Percentiles rank a stretch among this genome's conserved stretches.
phyloP scores from a whole-genome alignment of 805 yeast species.

The Barnettozyma vustinii region DNA sequence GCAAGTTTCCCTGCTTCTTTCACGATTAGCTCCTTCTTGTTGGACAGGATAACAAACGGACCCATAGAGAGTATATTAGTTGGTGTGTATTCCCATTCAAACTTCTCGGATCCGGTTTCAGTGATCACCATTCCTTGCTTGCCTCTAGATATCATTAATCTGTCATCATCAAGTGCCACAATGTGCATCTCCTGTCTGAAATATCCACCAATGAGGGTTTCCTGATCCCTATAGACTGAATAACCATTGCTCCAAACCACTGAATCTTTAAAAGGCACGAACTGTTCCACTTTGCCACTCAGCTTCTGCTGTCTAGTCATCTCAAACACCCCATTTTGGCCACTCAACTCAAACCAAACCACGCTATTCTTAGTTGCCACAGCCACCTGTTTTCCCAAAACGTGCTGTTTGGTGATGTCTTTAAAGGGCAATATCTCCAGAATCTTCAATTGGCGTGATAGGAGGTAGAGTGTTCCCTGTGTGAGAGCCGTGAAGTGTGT shows the following conservation, averaged over 20 bases:
- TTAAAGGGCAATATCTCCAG: slow-evolving; percentile 5
- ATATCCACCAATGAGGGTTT: slow-evolving; percentile 1
- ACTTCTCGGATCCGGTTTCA: not conserved
- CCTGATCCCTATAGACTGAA: not conserved
- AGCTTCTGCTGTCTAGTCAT: slow-evolving; percentile 23
- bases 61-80: not conserved
- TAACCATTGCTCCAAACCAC: slow-evolving; percentile 7
- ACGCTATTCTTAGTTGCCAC: slow-evolving; percentile 17
- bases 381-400: slow-evolving; percentile 1
- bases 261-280: slow-evolving; percentile 16
- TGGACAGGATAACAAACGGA: slow-evolving; percentile 8
- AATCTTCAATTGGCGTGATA: not conserved
- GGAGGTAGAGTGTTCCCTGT: slow-evolving; percentile 4
- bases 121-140: not conserved
- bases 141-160: slow-evolving; percentile 7
- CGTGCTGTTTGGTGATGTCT: not conserved
- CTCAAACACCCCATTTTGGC: slow-evolving; percentile 21
- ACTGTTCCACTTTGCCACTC: slow-evolving; percentile 22
- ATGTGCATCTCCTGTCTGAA: slow-evolving; percentile 2
- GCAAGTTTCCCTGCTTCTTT: slow-evolving; percentile 33
- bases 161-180: not conserved
- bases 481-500: not conserved
- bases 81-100: slow-evolving; percentile 11
- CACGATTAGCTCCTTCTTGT: slow-evolving; percentile 29
- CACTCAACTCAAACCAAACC: slow-evolving; percentile 8